Evolutionary conservation across 352 stramenopile species (phyloP).

Genomic region (Globisporangium iwayamae): DNA sequence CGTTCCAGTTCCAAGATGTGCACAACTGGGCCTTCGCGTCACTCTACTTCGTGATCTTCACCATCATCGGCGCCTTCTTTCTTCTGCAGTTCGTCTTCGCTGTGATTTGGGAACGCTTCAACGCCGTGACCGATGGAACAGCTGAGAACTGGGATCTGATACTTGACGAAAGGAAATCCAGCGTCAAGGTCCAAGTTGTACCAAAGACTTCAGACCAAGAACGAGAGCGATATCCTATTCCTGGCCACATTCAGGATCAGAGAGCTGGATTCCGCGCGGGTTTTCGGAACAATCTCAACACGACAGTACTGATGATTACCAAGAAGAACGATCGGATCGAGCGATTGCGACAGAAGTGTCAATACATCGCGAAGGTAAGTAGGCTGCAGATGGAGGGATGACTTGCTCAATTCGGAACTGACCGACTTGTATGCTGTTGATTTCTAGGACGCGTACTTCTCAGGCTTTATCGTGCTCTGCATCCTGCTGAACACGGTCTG

Average conservation of each 20-base stretch:
- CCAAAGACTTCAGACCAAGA: neutral
- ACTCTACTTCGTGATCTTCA: slow-evolving; percentile 77
- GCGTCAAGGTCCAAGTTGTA: slow-evolving; percentile 3
- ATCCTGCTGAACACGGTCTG: slow-evolving; percentile 66
- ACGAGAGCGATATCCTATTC: neutral
- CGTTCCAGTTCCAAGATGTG: slow-evolving; percentile 26
- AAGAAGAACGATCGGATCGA: slow-evolving; percentile 17
- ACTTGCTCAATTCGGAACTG: neutral
- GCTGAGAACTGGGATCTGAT: slow-evolving; percentile 38
- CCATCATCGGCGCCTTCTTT: slow-evolving; percentile 81
- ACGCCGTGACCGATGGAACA: slow-evolving; percentile 37
- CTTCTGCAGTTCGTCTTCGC: slow-evolving; percentile 82
- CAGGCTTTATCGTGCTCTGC: slow-evolving; percentile 32
- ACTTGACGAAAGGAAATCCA: slow-evolving; percentile 25
- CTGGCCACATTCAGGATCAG: neutral
- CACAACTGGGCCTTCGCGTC: slow-evolving; percentile 36
- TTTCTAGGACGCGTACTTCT: slow-evolving; percentile 29
- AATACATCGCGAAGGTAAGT: slow-evolving; percentile 22
- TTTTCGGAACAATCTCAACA: slow-evolving; percentile 17
- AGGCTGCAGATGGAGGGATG: neutral
- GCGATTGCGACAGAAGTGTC: slow-evolving; percentile 20
- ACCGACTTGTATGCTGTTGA: neutral
- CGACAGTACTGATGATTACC: slow-evolving; percentile 18
- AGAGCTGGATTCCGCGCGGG: slow-evolving; percentile 11
- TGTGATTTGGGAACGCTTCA: slow-evolving; percentile 67